Conservation (phyloP, 208 protist genomes). For the Plasmodiophora brassicae region DNA sequence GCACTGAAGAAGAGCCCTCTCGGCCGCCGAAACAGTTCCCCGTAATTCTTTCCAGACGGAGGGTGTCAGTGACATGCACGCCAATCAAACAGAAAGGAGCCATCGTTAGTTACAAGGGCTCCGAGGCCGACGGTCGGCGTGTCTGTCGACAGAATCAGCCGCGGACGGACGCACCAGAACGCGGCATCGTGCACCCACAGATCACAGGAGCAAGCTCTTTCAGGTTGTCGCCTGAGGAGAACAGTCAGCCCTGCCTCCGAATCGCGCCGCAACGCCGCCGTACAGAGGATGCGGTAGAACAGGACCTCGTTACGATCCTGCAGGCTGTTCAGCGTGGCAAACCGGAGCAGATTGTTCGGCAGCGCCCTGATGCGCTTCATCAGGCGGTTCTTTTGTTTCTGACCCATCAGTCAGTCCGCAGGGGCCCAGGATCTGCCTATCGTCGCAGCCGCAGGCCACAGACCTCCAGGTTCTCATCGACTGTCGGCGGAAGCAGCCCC, state of each 20-base stretch:
- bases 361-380: conserved; percentile 46
- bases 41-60: neutral
- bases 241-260: neutral
- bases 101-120: neutral
- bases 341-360: conserved; percentile 49
- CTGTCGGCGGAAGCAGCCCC: conserved; percentile 58
- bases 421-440: no score
- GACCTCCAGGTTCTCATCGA: conserved; percentile 1
- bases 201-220: conserved; percentile 63
- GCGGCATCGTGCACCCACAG: conserved; percentile 21
- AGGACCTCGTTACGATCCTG: conserved; percentile 68
- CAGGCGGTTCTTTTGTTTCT: conserved; percentile 52
- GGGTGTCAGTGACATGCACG: neutral
- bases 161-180: neutral
- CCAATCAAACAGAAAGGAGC: neutral
- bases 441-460: no score
- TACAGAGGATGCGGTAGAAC: conserved; percentile 60
- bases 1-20: conserved; percentile 41
- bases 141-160: conserved; percentile 43
- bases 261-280: neutral
- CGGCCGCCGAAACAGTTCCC: conserved; percentile 7
- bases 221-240: conserved; percentile 54
- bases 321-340: conserved; percentile 58
- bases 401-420: conserved; percentile 46
- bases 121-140: conserved; percentile 62